A percentile compares a stretch with the other conserved stretches of the same genome.
Evolutionary conservation across 2,329 filamentous ascomycete species (phyloP).

Genomic region (Cladosporium oxysporum): DNA sequence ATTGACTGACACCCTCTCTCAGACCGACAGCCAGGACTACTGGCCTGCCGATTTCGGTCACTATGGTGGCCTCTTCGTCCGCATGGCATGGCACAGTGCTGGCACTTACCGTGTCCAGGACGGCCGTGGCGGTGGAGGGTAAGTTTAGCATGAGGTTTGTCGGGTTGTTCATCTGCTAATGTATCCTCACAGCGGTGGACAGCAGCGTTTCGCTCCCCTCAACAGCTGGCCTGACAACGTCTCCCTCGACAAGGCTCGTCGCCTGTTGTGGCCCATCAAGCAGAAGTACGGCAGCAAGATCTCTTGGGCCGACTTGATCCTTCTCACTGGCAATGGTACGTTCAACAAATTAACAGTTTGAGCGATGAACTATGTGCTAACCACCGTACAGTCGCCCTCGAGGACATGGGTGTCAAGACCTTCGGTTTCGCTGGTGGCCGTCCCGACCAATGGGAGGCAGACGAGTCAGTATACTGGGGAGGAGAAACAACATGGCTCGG

Average conservation of each 20-base stretch:
- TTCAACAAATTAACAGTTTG: neutral
- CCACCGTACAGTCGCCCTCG: slow-evolving; percentile 57
- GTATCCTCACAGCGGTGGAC: slow-evolving; percentile 52
- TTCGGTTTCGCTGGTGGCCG: slow-evolving; percentile 75
- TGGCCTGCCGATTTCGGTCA: slow-evolving; percentile 83
- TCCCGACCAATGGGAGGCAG: slow-evolving; percentile 71
- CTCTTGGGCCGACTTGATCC: slow-evolving; percentile 73
- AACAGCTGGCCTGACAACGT: slow-evolving; percentile 83
- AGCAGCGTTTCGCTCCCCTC: slow-evolving; percentile 78
- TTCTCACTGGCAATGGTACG: slow-evolving; percentile 67
- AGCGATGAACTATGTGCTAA: neutral
- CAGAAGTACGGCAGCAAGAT: slow-evolving; percentile 83
- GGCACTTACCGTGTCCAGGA: slow-evolving; percentile 76
- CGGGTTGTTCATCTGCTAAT: neutral
- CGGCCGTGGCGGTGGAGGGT: slow-evolving; percentile 71
- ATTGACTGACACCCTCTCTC: neutral
- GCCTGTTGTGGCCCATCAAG: slow-evolving; percentile 79
- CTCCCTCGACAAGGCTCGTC: slow-evolving; percentile 76
- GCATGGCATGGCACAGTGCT: slow-evolving; percentile 79
- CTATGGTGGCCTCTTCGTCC: slow-evolving; percentile 78
- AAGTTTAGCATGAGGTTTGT: neutral
- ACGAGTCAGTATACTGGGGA: slow-evolving; percentile 77
- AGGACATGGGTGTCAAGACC: slow-evolving; percentile 73
- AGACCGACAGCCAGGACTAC: slow-evolving; percentile 74
- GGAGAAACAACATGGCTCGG: slow-evolving; percentile 73